A percentile compares a stretch with the other conserved stretches of the same genome.
These are phyloP conservation scores for Populus deltoides DNA, from an alignment of 345 rosid genomes.

Conservation along the genomic window DNA sequence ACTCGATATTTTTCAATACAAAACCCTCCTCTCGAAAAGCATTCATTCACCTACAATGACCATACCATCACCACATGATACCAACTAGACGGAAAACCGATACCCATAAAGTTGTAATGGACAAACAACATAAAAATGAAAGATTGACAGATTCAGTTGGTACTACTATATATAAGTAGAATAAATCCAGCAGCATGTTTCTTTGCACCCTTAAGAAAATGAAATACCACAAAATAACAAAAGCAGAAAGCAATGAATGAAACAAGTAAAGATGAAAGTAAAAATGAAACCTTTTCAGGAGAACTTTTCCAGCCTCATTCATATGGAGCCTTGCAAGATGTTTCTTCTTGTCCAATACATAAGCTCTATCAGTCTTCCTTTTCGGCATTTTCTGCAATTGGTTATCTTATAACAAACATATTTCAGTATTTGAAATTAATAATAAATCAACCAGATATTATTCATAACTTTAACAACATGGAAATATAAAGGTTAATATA, in stretches of 20 bases:
- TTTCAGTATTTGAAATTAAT: slow-evolving; percentile 27
- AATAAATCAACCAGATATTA: no score
- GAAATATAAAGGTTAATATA: no score
- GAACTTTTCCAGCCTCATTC: slow-evolving; percentile 78
- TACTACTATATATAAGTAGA: no score
- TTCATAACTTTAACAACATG: neutral
- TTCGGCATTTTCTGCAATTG: slow-evolving; percentile 98
- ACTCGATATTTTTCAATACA: no score
- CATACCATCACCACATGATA: no score
- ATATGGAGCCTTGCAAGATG: slow-evolving; percentile 84
- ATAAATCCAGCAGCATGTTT: no score
- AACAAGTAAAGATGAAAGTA: neutral
- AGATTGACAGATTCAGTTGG: neutral
- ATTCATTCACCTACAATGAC: no score
- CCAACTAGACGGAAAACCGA: no score
- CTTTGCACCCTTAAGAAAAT: no score
- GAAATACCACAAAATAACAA: no score
- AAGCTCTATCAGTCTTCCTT: slow-evolving; percentile 88
- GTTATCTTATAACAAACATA: slow-evolving; percentile 59
- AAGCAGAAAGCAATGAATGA: neutral
- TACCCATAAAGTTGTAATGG: no score
- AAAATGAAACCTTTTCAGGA: slow-evolving; percentile 60
- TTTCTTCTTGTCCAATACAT: slow-evolving; percentile 85
- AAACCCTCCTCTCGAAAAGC: no score
- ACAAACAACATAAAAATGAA: neutral